phyloP scores from a whole-genome alignment of 495 filamentous ascomycete species.

The Chaetomium fimeti region DNA sequence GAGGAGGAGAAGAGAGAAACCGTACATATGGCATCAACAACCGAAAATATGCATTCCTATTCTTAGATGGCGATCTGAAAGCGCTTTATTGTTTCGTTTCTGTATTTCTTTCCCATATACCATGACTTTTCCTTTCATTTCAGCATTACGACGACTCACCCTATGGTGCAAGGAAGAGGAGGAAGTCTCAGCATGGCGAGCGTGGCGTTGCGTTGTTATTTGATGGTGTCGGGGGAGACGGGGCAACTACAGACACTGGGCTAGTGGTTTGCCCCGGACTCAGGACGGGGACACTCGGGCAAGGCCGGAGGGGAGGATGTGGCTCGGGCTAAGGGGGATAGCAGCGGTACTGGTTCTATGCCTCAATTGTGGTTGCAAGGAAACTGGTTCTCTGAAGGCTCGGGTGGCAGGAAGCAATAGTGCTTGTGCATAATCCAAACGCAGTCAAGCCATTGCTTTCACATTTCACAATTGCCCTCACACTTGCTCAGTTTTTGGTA shows the following conservation, averaged over 20 bases:
- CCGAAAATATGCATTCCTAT: slow-evolving; percentile 12
- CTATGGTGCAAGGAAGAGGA: too few species aligned
- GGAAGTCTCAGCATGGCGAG: slow-evolving; percentile 9
- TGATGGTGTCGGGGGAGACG: background rate
- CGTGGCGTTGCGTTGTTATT: slow-evolving; percentile 21
- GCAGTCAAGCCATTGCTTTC: background rate
- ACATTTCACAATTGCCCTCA: background rate
- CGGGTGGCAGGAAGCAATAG: background rate
- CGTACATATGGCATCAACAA: slow-evolving; percentile 19
- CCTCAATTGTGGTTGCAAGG: background rate
- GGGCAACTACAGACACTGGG: background rate
- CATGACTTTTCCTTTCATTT: slow-evolving; percentile 9
- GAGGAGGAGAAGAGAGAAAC: background rate
- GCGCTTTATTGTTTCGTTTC: background rate
- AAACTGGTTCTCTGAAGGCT: background rate
- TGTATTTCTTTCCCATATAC: slow-evolving; percentile 14
- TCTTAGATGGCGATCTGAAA: background rate
- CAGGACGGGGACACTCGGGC: background rate
- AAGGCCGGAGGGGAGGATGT: background rate
- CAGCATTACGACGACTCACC: background rate
- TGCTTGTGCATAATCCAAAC: background rate
- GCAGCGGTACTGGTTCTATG: background rate
- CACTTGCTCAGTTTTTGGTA: background rate
- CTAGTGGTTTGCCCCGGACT: too few species aligned
- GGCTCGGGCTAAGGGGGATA: background rate